phyloP scores from a whole-genome alignment of 2,329 filamentous ascomycete genomes.

The Clarireedia homoeocarpa region DNA sequence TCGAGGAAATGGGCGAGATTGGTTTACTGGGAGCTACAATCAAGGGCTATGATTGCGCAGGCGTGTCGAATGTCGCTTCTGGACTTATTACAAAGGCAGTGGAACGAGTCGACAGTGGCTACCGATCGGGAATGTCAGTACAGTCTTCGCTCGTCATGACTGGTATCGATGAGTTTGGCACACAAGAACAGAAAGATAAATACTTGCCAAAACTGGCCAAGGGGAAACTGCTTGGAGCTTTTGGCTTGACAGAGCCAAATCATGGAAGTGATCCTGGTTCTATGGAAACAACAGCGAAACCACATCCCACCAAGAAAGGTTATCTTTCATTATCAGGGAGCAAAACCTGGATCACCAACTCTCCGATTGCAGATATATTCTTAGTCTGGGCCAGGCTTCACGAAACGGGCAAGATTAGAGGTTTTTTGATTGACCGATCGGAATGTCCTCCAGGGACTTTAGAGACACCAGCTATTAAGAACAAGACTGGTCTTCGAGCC shows the following conservation, averaged over 20 bases:
- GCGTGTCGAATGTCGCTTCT: constrained; percentile 79
- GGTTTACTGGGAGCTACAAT: constrained; percentile 84
- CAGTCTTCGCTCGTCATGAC: constrained; percentile 93
- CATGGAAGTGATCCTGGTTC: constrained; percentile 86
- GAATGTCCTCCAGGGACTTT: constrained; percentile 82
- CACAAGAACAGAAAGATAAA: constrained; percentile 78
- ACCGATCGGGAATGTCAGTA: constrained; percentile 87
- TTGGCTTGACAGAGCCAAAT: constrained; percentile 87
- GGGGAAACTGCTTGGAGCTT: constrained; percentile 75
- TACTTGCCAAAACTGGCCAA: constrained; percentile 76
- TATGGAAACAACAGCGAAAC: constrained; percentile 82
- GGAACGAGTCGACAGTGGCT: constrained; percentile 84
- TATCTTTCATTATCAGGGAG: constrained; percentile 71
- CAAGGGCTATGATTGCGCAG: constrained; percentile 80
- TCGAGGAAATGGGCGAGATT: constrained; percentile 86
- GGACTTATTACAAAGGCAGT: constrained; percentile 86
- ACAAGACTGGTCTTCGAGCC: constrained; percentile 90
- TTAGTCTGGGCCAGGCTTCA: constrained; percentile 91
- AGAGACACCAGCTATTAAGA: constrained; percentile 84
- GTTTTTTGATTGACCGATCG: constrained; percentile 81
- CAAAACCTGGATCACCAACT: constrained; percentile 97
- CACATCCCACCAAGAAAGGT: constrained; percentile 76
- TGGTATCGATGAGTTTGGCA: constrained; percentile 80
- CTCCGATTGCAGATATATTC: constrained; percentile 76
- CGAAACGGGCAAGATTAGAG: constrained; percentile 86